Conservation (phyloP, 176 grass and related monocot genomes). For the Eragrostis nindensis region DNA sequence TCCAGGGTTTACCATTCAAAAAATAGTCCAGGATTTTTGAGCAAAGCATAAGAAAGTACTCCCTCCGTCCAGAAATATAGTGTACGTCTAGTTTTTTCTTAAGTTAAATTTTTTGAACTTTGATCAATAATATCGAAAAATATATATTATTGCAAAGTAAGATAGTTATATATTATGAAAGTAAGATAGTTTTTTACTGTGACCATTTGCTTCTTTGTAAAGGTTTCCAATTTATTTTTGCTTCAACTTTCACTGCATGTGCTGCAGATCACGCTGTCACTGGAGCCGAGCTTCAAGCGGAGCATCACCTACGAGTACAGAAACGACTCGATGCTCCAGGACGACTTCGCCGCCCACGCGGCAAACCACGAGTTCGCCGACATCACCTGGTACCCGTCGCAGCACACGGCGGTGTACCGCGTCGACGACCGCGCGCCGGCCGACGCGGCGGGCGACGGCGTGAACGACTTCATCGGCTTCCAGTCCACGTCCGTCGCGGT, state of each 20-base stretch:
- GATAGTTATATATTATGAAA: too few relatives aligned
- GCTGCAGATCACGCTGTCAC: conserved; percentile 75
- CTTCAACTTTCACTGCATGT: not conserved
- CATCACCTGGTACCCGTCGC: conserved; percentile 87
- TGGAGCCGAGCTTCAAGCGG: conserved; percentile 78
- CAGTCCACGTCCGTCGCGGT: conserved; percentile 43
- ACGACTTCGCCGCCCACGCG: conserved; percentile 65
- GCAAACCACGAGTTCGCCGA: conserved; percentile 71
- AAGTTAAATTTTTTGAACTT: too few relatives aligned
- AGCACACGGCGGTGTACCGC: conserved; percentile 65
- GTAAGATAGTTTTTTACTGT: too few relatives aligned
- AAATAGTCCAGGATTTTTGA: too few relatives aligned
- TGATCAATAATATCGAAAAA: too few relatives aligned
- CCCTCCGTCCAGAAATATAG: too few relatives aligned
- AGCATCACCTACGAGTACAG: conserved; percentile 69
- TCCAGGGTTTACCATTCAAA: too few relatives aligned
- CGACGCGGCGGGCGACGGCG: conserved; percentile 57
- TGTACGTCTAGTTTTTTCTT: too few relatives aligned
- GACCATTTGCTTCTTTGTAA: not conserved
- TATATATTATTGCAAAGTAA: too few relatives aligned
- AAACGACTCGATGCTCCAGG: conserved; percentile 57
- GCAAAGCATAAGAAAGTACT: too few relatives aligned
- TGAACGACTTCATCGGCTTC: conserved; percentile 85
- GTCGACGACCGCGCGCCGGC: conserved; percentile 55
- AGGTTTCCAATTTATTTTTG: not conserved